These are phyloP conservation scores for Gossypium lobatum DNA, from an alignment of 441 rosid species.

Conservation along the genomic window DNA sequence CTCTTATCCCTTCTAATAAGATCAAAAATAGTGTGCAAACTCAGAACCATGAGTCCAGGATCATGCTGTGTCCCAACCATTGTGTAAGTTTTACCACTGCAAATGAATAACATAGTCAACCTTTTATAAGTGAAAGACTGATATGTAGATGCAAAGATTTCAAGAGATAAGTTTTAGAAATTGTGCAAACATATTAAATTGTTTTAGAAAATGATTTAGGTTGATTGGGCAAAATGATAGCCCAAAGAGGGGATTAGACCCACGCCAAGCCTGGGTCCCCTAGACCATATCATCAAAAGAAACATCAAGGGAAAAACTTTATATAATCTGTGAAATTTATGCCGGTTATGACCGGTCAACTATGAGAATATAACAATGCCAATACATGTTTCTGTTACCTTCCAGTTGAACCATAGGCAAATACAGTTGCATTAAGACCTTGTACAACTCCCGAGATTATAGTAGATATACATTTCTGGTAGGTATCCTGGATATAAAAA, in stretches of 20 bases:
- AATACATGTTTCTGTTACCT: constrained; percentile 41
- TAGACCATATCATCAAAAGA: not conserved
- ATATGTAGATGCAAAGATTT: not conserved
- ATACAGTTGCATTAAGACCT: constrained; percentile 86
- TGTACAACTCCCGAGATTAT: constrained; percentile 71
- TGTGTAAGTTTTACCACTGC: constrained; percentile 91
- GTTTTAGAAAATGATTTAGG: not conserved
- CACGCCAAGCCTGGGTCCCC: not conserved
- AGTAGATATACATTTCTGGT: constrained; percentile 51
- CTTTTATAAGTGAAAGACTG: not conserved
- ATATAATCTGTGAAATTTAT: not conserved
- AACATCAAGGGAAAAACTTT: not conserved
- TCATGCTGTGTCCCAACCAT: constrained; percentile 84
- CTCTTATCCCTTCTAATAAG: constrained; percentile 56
- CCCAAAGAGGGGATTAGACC: not conserved
- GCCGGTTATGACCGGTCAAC: not conserved
- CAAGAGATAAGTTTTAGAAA: constrained; percentile 2
- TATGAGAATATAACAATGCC: constrained; percentile 10
- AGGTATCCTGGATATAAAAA: constrained; percentile 48
- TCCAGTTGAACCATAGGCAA: constrained; percentile 93
- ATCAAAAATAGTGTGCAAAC: constrained; percentile 73
- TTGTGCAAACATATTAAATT: not conserved
- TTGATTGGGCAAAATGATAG: not conserved
- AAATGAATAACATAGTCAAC: constrained; percentile 11
- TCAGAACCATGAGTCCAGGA: constrained; percentile 97